Conservation (phyloP, 2,329 filamentous ascomycete species). For the Botrytis cinerea region DNA sequence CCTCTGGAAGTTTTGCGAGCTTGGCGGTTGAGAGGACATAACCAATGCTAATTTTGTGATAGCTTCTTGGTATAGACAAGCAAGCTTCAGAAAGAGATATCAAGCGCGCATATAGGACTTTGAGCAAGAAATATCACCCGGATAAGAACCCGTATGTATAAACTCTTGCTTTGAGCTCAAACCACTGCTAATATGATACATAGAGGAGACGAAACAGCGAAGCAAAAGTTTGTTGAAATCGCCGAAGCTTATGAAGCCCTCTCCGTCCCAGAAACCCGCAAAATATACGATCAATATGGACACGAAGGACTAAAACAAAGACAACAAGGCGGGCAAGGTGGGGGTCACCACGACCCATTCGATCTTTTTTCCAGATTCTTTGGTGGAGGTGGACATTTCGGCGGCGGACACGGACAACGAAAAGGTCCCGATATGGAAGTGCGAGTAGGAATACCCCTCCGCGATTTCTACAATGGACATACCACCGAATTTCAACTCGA, state of each 20-base stretch:
- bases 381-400: conserved; percentile 72
- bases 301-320: conserved; percentile 88
- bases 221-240: conserved; percentile 90
- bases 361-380: conserved; percentile 98
- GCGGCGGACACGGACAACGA: conserved; percentile 72
- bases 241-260: conserved; percentile 95
- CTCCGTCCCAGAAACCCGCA: conserved; percentile 73
- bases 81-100: conserved; percentile 83
- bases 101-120: conserved; percentile 86
- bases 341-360: conserved; percentile 78
- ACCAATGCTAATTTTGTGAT: conserved; percentile 27
- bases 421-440: conserved; percentile 89
- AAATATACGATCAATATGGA: conserved; percentile 92
- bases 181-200: conserved; percentile 7
- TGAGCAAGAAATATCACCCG: conserved; percentile 95
- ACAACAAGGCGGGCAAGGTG: conserved; percentile 67
- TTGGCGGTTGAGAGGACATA: background rate
- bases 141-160: conserved; percentile 90
- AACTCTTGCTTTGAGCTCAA: background rate
- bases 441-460: conserved; percentile 73
- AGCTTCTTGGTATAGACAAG: conserved; percentile 80
- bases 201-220: conserved; percentile 75
- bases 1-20: background rate
- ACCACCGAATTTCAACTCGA: conserved; percentile 87
- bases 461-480: conserved; percentile 90